Evolutionary conservation across 257 asterid genomes (phyloP), one percentile per base, ranked within the genome.

Genomic region (Jacaranda copaia): DNA sequence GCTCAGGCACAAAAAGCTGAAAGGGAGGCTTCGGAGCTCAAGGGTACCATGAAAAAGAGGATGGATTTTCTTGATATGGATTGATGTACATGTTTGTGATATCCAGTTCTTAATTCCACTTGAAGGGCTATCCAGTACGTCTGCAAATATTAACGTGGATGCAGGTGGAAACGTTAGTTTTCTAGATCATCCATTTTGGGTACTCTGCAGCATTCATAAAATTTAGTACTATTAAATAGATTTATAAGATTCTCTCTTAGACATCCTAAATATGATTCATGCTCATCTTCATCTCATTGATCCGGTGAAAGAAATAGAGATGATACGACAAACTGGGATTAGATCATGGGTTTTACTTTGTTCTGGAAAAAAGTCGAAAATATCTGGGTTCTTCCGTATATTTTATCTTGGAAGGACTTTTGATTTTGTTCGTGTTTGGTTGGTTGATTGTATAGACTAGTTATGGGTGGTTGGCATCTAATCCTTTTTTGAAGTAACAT

Each of bases 21-120:
- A 76, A 84, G 90, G 79, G 98, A 93, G 77, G 96, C 96, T 20
- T 87, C 96, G 35, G 97, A 91, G 80, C 96, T 95, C 62, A 93
- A 84, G 84, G 99, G 99, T 20, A 80, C 96, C 25, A 93, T 93
- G 98, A 88, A 93, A 85, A 89, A 87, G 92, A 87, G 97, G 86
- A 93, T 93, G 96, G 99, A 93, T 85, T 95, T 95, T 77, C 99
- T 95, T 42, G 97, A 95, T 70, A 83, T 95, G 96, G 98, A 95
- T 78, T 95, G 80, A 88, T 62, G 74, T 77, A 35, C 82, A 63
- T 74, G 18, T 39, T 20, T 32, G 32, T 8, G 78, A 52, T 51
- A 53, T 68, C 52, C 66, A 56, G n/a, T 64, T 81, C 61, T 69
- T 45, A 35, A 9, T 18, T 70, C 57, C 36, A 56, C 46, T 55